Conservation (phyloP, 495 filamentous ascomycete genomes). For the Entonaema liquescens region DNA sequence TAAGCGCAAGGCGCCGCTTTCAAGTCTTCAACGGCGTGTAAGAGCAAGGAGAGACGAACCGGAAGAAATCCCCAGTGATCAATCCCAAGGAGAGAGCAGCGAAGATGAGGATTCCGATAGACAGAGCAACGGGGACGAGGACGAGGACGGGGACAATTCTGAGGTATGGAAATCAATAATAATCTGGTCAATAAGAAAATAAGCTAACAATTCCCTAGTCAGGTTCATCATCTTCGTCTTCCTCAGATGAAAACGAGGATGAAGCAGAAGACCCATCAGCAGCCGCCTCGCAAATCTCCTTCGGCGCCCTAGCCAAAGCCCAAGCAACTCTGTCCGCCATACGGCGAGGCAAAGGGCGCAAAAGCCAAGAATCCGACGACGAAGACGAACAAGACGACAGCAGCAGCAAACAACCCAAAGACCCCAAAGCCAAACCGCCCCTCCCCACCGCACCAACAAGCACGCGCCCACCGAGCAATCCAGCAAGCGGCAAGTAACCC, state of each 20-base stretch:
- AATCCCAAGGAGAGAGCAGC: slow-evolving; percentile 45
- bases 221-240: slow-evolving; percentile 29
- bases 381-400: slow-evolving; percentile 28
- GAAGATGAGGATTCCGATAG: slow-evolving; percentile 45
- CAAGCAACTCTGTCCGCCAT: slow-evolving; percentile 67
- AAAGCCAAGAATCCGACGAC: slow-evolving; percentile 38
- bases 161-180: slow-evolving; percentile 5
- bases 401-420: slow-evolving; percentile 20
- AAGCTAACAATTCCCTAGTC: slow-evolving; percentile 17
- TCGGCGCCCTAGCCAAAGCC: slow-evolving; percentile 87
- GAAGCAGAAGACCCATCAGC: slow-evolving; percentile 53
- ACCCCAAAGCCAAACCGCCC: slow-evolving; percentile 35
- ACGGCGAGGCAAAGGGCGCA: slow-evolving; percentile 45
- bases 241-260: slow-evolving; percentile 22
- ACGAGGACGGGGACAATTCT: slow-evolving; percentile 15
- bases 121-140: slow-evolving; percentile 38
- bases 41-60: slow-evolving; percentile 65
- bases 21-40: slow-evolving; percentile 66
- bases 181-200: background rate
- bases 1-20: slow-evolving; percentile 38
- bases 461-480: slow-evolving; percentile 85
- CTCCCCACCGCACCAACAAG: slow-evolving; percentile 71
- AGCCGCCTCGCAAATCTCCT: slow-evolving; percentile 69
- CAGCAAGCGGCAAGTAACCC: slow-evolving; percentile 81
- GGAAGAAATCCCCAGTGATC: slow-evolving; percentile 51